Evolutionary conservation across 768 basidiomycete species (phyloP), one percentile per base, ranked within the genome.

Genomic region (Glaciozyma martinii): DNA sequence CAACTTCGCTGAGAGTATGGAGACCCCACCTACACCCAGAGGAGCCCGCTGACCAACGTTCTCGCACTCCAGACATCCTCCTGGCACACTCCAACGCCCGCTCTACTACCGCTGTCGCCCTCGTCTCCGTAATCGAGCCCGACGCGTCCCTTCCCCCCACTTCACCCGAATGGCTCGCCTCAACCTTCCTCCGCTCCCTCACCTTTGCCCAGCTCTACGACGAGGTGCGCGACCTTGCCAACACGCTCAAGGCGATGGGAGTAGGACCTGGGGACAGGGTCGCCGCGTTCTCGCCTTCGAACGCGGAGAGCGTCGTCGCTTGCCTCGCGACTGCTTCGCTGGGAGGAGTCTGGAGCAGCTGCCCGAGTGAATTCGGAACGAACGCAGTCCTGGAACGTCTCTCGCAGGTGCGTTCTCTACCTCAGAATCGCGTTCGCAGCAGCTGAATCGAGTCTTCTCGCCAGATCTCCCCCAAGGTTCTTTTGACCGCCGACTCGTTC

Each of bases 311-410:
- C 79, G 59, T 66, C 56, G 21, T 62, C 33, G 56, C 59, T 44
- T 71, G 63, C 30, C 63, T 72, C 42, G 61, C 65, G 21, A 60
- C 62, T 1, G 59, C 63, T 57, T 60, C 63, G 18, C 27, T 55
- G 60, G 88, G 81, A 71, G 87, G 81, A n/a, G 86, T 90, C 50
- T 90, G 87, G 86, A 87, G 88, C 52, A 85, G 84, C 72, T 87
- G 86, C 19, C 86, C 88, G 23, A 84, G 87, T 21, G 88, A 90
- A 76, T 89, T 90, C 76, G 88, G 86, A n/a, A 78, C 86, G 25
- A 81, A 84, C 66, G 88, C 88, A 15, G 86, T 88, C 3, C 77
- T 86, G 50, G 87, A 90, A 76, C 81, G 89, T 81, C 84, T 90
- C 66, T 84, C 87, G 73, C 89, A 90, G 81, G 87, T 90, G 25